Percentiles rank a stretch among this genome's conserved stretches.
Evolutionary conservation across 1,284 basidiomycete species (phyloP).

Genomic region (Sanghuangporus baumii): DNA sequence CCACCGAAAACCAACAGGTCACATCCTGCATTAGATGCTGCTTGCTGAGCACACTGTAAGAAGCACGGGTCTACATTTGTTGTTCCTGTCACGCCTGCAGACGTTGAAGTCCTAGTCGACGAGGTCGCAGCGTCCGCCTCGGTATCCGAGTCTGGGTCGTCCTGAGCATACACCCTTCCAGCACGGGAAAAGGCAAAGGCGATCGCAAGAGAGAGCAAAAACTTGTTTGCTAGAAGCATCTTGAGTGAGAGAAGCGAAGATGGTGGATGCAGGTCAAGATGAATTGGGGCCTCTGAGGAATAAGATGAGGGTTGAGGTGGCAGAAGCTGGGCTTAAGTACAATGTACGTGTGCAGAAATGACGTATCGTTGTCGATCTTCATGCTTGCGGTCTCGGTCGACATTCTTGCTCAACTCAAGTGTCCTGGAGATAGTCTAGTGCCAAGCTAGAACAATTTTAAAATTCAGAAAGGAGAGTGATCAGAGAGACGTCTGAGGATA

Average conservation of each 20-base stretch:
- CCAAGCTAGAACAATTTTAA: too few relatives aligned
- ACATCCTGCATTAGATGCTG: slow-evolving; percentile 16
- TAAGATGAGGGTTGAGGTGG: too few relatives aligned
- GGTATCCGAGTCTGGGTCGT: neutral
- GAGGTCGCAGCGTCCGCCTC: neutral
- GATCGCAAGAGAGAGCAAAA: neutral
- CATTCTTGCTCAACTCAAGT: too few relatives aligned
- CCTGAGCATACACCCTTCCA: neutral
- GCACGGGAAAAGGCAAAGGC: neutral
- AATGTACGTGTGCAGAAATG: too few relatives aligned
- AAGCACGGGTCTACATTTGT: slow-evolving; percentile 13
- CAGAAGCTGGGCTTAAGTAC: too few relatives aligned
- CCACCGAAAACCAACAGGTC: slow-evolving; percentile 9
- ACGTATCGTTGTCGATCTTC: too few relatives aligned
- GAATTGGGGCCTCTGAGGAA: neutral
- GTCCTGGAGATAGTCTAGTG: too few relatives aligned
- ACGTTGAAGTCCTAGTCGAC: neutral
- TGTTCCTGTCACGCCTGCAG: neutral
- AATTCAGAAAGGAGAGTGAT: too few relatives aligned
- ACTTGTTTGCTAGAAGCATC: neutral
- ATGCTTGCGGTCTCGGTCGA: too few relatives aligned
- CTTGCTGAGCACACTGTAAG: slow-evolving; percentile 13
- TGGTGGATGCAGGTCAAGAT: neutral
- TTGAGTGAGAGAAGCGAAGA: neutral
- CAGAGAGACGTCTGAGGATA: too few relatives aligned